Evolutionary conservation across 2,329 filamentous ascomycete genomes (phyloP).

Genomic region (Epicoccum sorghinum): DNA sequence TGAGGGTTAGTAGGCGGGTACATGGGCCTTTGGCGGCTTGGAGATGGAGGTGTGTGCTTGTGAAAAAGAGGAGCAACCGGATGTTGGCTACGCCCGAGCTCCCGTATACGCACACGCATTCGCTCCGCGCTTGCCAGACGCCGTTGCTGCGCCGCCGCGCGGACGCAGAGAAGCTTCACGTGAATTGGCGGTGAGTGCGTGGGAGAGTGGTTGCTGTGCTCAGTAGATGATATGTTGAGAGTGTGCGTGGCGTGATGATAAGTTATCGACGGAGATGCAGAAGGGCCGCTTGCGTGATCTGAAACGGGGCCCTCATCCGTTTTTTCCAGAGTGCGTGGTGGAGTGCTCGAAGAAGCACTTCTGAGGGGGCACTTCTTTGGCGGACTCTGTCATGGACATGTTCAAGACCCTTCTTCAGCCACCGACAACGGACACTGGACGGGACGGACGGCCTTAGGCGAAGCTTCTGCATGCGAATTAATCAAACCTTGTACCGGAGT

Average conservation of each 20-base stretch:
- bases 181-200: conserved; percentile 18
- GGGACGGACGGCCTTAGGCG: conserved; percentile 17
- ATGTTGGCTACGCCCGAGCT: conserved; percentile 13
- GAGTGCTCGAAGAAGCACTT: neutral
- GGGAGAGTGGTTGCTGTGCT: conserved; percentile 11
- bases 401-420: conserved; percentile 8
- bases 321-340: neutral
- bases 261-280: conserved; percentile 5
- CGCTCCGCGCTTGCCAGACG: conserved; percentile 11
- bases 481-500: conserved; percentile 13
- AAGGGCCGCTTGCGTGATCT: conserved; percentile 13
- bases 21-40: conserved; percentile 15
- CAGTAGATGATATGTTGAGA: neutral
- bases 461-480: conserved; percentile 7
- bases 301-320: conserved; percentile 14
- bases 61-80: conserved; percentile 4
- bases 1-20: conserved; percentile 15
- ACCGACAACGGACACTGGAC: conserved; percentile 7
- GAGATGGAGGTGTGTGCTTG: conserved; percentile 4
- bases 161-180: neutral
- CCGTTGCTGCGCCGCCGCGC: conserved; percentile 13
- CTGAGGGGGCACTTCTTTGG: neutral
- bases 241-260: conserved; percentile 15
- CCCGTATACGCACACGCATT: conserved; percentile 14
- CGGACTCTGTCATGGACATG: conserved; percentile 4